Evolutionary conservation across 805 yeast species (phyloP).

Genomic region (Schwanniomyces yamadae): DNA sequence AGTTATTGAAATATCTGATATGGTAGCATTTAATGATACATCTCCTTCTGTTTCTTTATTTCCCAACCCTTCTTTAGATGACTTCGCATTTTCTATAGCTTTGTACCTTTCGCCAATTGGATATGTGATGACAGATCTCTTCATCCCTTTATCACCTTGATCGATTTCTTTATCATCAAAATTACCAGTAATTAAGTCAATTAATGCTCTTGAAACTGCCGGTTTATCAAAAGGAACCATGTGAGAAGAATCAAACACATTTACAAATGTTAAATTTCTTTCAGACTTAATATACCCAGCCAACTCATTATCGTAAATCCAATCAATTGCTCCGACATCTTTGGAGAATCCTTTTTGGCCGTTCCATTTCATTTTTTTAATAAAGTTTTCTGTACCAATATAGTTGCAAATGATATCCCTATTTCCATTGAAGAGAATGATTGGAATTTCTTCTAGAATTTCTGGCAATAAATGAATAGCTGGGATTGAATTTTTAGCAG

Average conservation of each 20-base stretch:
- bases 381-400: conserved; percentile 67
- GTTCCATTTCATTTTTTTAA: conserved; percentile 63
- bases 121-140: conserved; percentile 25
- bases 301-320: conserved; percentile 43
- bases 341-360: conserved; percentile 54
- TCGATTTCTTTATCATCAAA: conserved; percentile 20
- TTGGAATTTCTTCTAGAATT: conserved; percentile 55
- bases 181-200: conserved; percentile 50
- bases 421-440: conserved; percentile 82
- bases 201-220: conserved; percentile 63
- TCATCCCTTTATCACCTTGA: conserved; percentile 11
- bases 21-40: not conserved
- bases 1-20: not conserved
- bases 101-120: conserved; percentile 25
- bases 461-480: conserved; percentile 67
- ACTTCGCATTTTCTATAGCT: conserved; percentile 1
- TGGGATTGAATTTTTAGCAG: conserved; percentile 54
- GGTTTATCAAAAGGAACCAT: conserved; percentile 92
- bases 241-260: conserved; percentile 76
- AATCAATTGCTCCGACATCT: conserved; percentile 26
- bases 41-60: conserved; percentile 1
- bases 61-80: not conserved
- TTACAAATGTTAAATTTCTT: conserved; percentile 73
- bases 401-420: conserved; percentile 87
- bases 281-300: conserved; percentile 48